Base-by-base conservation (phyloP, 2,329 filamentous ascomycete species). In the Cercospora citrullina region DNA sequence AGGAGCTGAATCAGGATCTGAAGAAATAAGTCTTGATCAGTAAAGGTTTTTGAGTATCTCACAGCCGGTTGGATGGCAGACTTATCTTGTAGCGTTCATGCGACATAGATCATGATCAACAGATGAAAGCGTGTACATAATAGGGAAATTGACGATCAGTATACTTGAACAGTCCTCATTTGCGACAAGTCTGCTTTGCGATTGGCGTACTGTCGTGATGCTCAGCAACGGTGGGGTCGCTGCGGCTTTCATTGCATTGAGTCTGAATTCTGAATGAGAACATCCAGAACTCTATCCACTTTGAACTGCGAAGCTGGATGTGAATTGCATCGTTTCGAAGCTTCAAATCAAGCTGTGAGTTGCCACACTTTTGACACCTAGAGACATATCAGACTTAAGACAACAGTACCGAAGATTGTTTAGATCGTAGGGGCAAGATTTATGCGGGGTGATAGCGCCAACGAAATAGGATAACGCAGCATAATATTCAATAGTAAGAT, bases 21-120 rank as follows among this genome's bases (percentile, higher is more conserved):
- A 70, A 70, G 36, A 60, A 69, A 45, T 72, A n/a, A 30, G 48
- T 8, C 48, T 16, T 9, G 14, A 4, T 53, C 23, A 16, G 48
- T 12, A 26, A 8, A 14, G n/a, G n/a, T 12, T 23, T 21, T 48
- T 23, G 42, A 8, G 36, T 6, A n/a, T n/a, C 0, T 0, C 1
- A 39, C 3, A 39, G 36, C 36, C 36, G 6, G 16, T 39, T 39
- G 36, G 14, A 39, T 3, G 48, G 18, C 18, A 69, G 53, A 59
- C 26, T 31, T 31, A 12, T 59, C 12, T 59, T 31, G 28, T 59
- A 59, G 55, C 55, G 55, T 36, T 21, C 23, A 30, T 28, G 48
- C 48, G 48, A 26, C 48, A 28, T 53, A 53, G 23, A 53, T 28
- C 5, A 26, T 16, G 48, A 53, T 53, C n/a, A 23, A 26, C 48